phyloP scores from a whole-genome alignment of 331 rosid genomes.

The Quercus phellos region DNA sequence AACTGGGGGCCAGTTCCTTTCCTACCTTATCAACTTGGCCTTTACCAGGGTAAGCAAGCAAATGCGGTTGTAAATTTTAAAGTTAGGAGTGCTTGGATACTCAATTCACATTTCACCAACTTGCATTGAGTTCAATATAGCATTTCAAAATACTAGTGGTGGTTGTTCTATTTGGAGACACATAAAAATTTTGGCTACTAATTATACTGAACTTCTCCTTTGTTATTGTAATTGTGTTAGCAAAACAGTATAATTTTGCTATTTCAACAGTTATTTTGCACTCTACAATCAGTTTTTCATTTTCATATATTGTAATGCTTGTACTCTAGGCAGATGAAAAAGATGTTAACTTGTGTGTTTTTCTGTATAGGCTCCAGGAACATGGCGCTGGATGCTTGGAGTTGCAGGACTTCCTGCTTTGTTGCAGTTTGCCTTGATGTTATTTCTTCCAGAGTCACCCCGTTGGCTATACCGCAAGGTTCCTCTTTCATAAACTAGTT shows the following conservation, averaged over 20 bases:
- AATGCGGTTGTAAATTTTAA: not conserved
- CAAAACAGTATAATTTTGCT: not conserved
- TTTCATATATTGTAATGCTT: not conserved
- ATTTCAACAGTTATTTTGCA: not conserved
- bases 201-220: not conserved
- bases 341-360: not conserved
- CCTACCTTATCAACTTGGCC: conserved; percentile 54
- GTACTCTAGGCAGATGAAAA: not conserved
- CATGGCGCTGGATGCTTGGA: conserved; percentile 74
- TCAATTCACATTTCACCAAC: not conserved
- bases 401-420: conserved; percentile 52
- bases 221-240: not conserved
- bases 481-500: not conserved
- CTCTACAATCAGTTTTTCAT: not conserved
- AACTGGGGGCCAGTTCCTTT: conserved; percentile 53
- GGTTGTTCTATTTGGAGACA: not conserved
- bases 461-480: conserved; percentile 65
- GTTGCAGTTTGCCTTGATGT: conserved; percentile 37
- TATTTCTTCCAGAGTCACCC: conserved; percentile 55
- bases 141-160: not conserved
- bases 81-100: not conserved
- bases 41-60: conserved; percentile 27
- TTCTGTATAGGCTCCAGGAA: conserved; percentile 43
- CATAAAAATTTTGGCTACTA: not conserved
- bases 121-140: not conserved